Evolutionary conservation across 306 rosid species (phyloP).

Genomic region (Lathyrus oleraceus): DNA sequence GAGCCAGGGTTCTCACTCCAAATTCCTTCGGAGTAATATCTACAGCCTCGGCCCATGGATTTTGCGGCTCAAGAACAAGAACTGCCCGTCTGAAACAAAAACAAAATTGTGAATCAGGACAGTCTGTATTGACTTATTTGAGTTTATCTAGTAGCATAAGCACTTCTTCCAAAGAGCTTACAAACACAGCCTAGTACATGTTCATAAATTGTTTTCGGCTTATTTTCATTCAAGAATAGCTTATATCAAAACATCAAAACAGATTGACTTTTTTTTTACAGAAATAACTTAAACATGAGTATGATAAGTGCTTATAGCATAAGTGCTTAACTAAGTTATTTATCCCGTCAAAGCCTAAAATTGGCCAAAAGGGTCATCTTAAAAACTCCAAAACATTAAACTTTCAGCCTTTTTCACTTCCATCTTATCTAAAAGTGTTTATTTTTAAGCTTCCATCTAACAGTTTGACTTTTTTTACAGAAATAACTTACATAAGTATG

Average conservation of each 20-base stretch:
- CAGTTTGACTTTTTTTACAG: too few species aligned
- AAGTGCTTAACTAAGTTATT: not conserved
- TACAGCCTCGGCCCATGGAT: conserved; percentile 54
- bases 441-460: too few species aligned
- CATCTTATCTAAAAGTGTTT: too few species aligned
- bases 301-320: not conserved
- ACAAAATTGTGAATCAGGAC: not conserved
- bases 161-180: not conserved
- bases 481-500: not conserved
- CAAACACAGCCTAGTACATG: not conserved
- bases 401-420: too few species aligned
- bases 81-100: conserved; percentile 65
- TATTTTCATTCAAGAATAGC: not conserved
- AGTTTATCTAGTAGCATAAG: not conserved
- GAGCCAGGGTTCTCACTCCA: conserved; percentile 85
- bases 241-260: not conserved
- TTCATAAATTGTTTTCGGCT: not conserved
- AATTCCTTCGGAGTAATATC: conserved; percentile 86
- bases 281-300: not conserved
- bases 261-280: not conserved
- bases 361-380: too few species aligned
- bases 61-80: conserved; percentile 75
- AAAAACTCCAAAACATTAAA: too few species aligned
- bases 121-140: not conserved
- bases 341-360: not conserved